phyloP scores from a whole-genome alignment of 1,284 basidiomycete species.

The Athelia psychrophila region DNA sequence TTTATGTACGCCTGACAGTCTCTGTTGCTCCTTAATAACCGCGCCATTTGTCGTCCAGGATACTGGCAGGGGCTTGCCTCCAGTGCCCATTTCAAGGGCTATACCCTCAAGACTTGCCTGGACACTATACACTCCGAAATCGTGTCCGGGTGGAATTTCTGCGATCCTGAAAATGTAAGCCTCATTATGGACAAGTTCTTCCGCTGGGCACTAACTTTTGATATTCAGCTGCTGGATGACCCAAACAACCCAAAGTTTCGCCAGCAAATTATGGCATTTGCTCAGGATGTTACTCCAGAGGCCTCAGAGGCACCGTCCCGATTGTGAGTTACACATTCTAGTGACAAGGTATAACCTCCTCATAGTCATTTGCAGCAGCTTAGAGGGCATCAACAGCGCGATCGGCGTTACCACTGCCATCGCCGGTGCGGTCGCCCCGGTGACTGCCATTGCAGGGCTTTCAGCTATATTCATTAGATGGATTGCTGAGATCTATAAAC shows the following conservation, averaged over 20 bases:
- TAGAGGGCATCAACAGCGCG: not conserved
- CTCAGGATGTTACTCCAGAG: not conserved
- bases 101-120: slow-evolving; percentile 16
- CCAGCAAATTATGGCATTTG: slow-evolving; percentile 4
- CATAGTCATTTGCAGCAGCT: not conserved
- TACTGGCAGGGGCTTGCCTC: slow-evolving; percentile 25
- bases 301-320: not conserved
- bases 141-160: slow-evolving; percentile 24
- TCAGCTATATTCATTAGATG: slow-evolving; percentile 2
- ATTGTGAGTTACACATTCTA: not conserved
- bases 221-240: slow-evolving; percentile 6
- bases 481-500: not conserved
- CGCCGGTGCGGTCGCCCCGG: slow-evolving; percentile 3
- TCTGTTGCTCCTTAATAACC: not conserved
- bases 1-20: not conserved
- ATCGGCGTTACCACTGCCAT: not conserved
- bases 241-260: slow-evolving; percentile 6
- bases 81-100: slow-evolving; percentile 16
- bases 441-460: slow-evolving; percentile 5
- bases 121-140: slow-evolving; percentile 22
- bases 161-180: slow-evolving; percentile 19
- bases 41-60: slow-evolving; percentile 11
- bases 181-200: not conserved
- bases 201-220: not conserved
- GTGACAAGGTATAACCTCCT: not conserved